These are phyloP conservation scores for Gaeumannomyces sp. DNA, from an alignment of 2,329 filamentous ascomycete genomes.

Conservation along the genomic window DNA sequence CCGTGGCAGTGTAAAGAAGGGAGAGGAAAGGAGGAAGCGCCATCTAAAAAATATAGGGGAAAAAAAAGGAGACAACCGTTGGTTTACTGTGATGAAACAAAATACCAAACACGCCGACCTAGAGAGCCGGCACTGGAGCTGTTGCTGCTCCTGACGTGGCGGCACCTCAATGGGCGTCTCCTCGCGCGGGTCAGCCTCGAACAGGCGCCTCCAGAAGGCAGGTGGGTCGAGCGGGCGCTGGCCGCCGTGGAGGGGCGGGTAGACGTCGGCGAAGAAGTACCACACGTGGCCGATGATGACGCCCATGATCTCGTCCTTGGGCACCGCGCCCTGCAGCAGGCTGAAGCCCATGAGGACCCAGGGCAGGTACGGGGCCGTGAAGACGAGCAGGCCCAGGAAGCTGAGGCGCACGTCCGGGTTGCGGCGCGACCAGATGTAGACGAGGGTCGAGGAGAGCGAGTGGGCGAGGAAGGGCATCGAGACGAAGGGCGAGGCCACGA, in stretches of 20 bases:
- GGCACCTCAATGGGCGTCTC: conserved; percentile 50
- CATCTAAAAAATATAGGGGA: not conserved
- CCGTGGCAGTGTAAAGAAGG: not conserved
- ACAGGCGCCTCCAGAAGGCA: conserved; percentile 80
- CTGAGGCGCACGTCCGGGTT: conserved; percentile 89
- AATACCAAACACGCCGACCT: not conserved
- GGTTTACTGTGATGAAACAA: not conserved
- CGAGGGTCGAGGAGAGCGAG: conserved; percentile 82
- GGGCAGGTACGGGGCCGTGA: conserved; percentile 88
- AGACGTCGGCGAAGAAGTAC: conserved; percentile 98
- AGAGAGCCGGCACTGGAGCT: conserved; percentile 1
- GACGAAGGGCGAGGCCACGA: conserved; percentile 77
- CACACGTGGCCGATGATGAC: conserved; percentile 92
- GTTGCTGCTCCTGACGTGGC: conserved; percentile 25
- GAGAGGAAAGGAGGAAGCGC: not conserved
- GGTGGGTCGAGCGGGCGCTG: conserved; percentile 85
- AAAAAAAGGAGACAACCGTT: not conserved
- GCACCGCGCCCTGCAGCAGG: conserved; percentile 78
- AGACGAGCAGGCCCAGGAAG: conserved; percentile 81
- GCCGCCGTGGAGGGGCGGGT: conserved; percentile 81
- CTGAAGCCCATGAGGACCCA: conserved; percentile 95
- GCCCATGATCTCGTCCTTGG: conserved; percentile 94
- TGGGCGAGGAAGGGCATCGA: conserved; percentile 94
- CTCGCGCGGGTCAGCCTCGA: conserved; percentile 45
- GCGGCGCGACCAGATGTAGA: conserved; percentile 95